Conservation (phyloP, 306 rosid species). For the Gillenia trifoliata region DNA sequence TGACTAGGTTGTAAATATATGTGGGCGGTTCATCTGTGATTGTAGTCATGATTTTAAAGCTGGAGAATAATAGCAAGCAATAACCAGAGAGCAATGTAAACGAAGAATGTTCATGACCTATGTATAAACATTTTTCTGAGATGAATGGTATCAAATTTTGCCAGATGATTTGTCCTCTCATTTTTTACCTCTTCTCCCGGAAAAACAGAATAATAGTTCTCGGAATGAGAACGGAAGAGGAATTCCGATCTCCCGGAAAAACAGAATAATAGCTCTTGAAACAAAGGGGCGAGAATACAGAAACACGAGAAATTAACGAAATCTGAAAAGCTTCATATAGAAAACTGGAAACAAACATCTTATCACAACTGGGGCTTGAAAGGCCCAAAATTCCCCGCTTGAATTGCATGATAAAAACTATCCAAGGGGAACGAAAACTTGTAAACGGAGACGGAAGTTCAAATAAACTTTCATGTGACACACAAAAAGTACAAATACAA, state of each 20-base stretch:
- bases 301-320: constrained; percentile 1
- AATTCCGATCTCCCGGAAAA: neutral
- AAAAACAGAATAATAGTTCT: neutral
- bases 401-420: constrained; percentile 62
- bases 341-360: constrained; percentile 29
- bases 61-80: neutral
- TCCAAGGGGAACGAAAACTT: constrained; percentile 45
- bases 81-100: too few relatives aligned
- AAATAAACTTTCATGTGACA: constrained; percentile 36
- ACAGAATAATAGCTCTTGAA: neutral
- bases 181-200: neutral
- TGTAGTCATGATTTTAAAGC: neutral
- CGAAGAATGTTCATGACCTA: neutral
- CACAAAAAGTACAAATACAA: constrained; percentile 31
- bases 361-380: constrained; percentile 28
- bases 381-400: constrained; percentile 58
- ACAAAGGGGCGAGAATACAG: neutral
- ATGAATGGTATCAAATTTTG: neutral
- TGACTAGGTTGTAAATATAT: neutral
- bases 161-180: neutral
- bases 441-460: constrained; percentile 24
- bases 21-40: neutral
- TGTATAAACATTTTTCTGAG: neutral
- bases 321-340: constrained; percentile 1
- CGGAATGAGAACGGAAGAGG: neutral